Percentiles rank a stretch among this genome's conserved stretches.
Conservation (phyloP, 2,329 filamentous ascomycete species). For the Diaporthe sp. region DNA sequence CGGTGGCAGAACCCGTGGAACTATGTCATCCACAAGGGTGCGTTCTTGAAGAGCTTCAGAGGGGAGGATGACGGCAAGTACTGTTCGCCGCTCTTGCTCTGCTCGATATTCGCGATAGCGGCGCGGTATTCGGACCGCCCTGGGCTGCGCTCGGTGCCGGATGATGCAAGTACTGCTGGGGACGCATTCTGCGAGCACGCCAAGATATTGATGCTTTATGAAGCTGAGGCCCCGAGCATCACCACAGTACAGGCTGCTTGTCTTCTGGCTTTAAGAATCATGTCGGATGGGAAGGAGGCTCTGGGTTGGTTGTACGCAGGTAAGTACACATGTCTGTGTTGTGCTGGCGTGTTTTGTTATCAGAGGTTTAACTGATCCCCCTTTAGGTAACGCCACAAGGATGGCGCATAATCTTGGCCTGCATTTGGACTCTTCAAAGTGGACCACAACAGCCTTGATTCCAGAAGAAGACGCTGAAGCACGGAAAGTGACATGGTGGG, state of each 20-base stretch:
- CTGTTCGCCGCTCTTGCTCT: conserved; percentile 45
- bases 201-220: conserved; percentile 44
- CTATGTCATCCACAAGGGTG: conserved; percentile 46
- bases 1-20: conserved; percentile 49
- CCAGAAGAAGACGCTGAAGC: conserved; percentile 43
- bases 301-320: conserved; percentile 46
- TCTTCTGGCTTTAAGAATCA: conserved; percentile 43
- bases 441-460: conserved; percentile 36
- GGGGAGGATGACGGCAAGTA: conserved; percentile 38
- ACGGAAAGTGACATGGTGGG: conserved; percentile 46
- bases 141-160: conserved; percentile 43
- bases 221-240: conserved; percentile 45
- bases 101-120: conserved; percentile 44
- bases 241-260: conserved; percentile 46
- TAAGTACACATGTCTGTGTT: neutral
- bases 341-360: too few relatives aligned
- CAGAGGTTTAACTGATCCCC: neutral
- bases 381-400: conserved; percentile 45
- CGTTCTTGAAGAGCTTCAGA: conserved; percentile 42
- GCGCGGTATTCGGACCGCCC: conserved; percentile 45
- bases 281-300: conserved; percentile 46
- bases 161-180: conserved; percentile 45
- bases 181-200: conserved; percentile 44
- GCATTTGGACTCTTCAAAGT: conserved; percentile 44
- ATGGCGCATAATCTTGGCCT: conserved; percentile 48